Evolutionary conservation across 164 flowering plant species (phyloP).

Genomic region (Nymphaea colorata): DNA sequence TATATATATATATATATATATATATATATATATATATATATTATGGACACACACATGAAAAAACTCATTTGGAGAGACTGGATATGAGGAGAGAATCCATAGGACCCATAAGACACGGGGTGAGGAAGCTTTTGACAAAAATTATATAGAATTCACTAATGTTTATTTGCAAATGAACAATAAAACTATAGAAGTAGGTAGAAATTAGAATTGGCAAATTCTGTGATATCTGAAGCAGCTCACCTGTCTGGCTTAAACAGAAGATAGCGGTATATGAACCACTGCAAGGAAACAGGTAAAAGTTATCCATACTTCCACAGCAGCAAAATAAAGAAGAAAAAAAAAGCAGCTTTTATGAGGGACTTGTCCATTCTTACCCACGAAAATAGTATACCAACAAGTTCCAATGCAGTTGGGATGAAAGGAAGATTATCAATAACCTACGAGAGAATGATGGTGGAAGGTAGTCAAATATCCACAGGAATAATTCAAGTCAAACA

Average conservation of each 20-base stretch:
- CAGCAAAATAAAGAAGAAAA: background rate
- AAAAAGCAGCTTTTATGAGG: background rate
- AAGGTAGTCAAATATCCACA: background rate
- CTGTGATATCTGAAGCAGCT: constrained; percentile 4
- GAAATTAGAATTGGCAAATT: too few relatives aligned
- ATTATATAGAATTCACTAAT: background rate
- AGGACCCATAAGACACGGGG: background rate
- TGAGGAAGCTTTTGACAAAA: background rate
- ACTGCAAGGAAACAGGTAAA: constrained; percentile 35
- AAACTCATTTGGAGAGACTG: too few relatives aligned
- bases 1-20: too few relatives aligned
- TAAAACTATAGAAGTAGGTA: too few relatives aligned
- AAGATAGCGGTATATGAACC: constrained; percentile 85
- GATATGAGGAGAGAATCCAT: background rate
- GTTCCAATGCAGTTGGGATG: constrained; percentile 51
- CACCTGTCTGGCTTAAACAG: constrained; percentile 84
- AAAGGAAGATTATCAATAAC: constrained; percentile 80
- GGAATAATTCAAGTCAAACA: too few relatives aligned
- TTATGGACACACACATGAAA: background rate
- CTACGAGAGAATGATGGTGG: constrained; percentile 17
- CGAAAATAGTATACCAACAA: constrained; percentile 68
- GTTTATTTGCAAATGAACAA: background rate
- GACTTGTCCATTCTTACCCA: constrained; percentile 31
- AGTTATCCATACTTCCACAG: background rate
- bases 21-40: too few relatives aligned